Evolutionary conservation across 2,329 filamentous ascomycete genomes (phyloP).

Genomic region (Stemphylium lycopersici): DNA sequence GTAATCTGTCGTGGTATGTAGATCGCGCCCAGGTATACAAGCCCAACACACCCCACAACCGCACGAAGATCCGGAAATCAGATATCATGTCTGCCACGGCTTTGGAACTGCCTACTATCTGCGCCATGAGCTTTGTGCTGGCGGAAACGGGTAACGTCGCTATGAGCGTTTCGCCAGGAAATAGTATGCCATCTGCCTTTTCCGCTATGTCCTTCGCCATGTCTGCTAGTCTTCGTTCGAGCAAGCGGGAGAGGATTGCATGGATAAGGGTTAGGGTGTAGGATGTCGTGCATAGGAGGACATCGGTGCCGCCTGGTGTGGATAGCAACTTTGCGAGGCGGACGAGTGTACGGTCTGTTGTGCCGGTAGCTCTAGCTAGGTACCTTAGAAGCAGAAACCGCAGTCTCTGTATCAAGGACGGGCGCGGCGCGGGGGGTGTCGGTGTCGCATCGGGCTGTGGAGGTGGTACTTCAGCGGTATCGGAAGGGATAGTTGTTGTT

Average conservation of each 20-base stretch:
- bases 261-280: conserved; percentile 54
- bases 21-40: conserved; percentile 71
- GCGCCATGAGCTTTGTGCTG: conserved; percentile 41
- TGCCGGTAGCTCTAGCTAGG: conserved; percentile 25
- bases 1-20: conserved; percentile 39
- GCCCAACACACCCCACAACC: conserved; percentile 78
- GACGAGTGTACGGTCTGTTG: conserved; percentile 41
- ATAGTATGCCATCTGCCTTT: conserved; percentile 48
- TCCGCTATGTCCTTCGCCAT: conserved; percentile 46
- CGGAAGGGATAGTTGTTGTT: conserved; percentile 31
- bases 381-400: conserved; percentile 25
- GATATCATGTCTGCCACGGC: conserved; percentile 68
- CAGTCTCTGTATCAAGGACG: conserved; percentile 18
- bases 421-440: conserved; percentile 8
- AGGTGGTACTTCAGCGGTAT: conserved; percentile 11
- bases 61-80: conserved; percentile 73
- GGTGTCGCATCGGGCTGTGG: conserved; percentile 16
- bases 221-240: conserved; percentile 42
- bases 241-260: conserved; percentile 47
- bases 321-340: conserved; percentile 48
- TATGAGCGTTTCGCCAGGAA: conserved; percentile 52
- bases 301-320: conserved; percentile 49
- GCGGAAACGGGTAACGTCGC: conserved; percentile 45
- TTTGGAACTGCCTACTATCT: conserved; percentile 42
- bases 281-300: conserved; percentile 50